A percentile compares a stretch with the other conserved stretches of the same genome.
Conservation (phyloP, 2,329 filamentous ascomycete species). For the Verticillium longisporum region DNA sequence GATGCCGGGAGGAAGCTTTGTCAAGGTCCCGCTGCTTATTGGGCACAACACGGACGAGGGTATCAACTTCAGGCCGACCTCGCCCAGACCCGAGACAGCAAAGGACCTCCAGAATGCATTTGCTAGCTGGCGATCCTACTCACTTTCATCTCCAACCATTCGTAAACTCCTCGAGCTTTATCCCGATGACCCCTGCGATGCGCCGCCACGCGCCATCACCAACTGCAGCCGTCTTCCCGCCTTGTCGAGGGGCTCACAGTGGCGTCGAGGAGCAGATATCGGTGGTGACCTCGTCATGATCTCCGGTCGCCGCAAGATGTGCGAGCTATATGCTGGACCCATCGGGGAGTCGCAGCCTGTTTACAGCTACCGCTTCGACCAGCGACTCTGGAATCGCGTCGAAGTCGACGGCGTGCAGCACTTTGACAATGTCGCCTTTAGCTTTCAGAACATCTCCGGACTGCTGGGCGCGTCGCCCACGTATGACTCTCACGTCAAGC, state of each 20-base stretch:
- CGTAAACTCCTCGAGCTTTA: constrained; percentile 37
- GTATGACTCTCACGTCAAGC: constrained; percentile 26
- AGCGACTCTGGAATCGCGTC: constrained; percentile 31
- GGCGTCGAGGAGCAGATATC: constrained; percentile 37
- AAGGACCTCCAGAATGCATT: constrained; percentile 33
- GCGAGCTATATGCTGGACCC: constrained; percentile 28
- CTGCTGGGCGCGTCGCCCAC: constrained; percentile 34
- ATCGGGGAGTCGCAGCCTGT: constrained; percentile 21
- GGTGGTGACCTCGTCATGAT: constrained; percentile 42
- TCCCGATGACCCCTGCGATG: constrained; percentile 37
- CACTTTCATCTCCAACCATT: constrained; percentile 35
- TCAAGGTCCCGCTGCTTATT: constrained; percentile 35
- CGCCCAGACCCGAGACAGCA: constrained; percentile 32
- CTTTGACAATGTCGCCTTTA: constrained; percentile 42
- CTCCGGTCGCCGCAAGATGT: constrained; percentile 35
- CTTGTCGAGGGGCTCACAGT: constrained; percentile 29
- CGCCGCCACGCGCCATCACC: constrained; percentile 34
- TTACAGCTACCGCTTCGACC: constrained; percentile 44
- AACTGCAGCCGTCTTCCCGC: constrained; percentile 20
- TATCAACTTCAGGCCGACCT: constrained; percentile 26
- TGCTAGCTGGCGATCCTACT: constrained; percentile 36
- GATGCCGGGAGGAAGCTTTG: constrained; percentile 31
- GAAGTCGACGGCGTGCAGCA: constrained; percentile 35
- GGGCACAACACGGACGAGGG: constrained; percentile 45
- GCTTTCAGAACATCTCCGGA: constrained; percentile 43